Base-by-base conservation (phyloP, 31 red algal genomes). In the Endocladia muricata region DNA sequence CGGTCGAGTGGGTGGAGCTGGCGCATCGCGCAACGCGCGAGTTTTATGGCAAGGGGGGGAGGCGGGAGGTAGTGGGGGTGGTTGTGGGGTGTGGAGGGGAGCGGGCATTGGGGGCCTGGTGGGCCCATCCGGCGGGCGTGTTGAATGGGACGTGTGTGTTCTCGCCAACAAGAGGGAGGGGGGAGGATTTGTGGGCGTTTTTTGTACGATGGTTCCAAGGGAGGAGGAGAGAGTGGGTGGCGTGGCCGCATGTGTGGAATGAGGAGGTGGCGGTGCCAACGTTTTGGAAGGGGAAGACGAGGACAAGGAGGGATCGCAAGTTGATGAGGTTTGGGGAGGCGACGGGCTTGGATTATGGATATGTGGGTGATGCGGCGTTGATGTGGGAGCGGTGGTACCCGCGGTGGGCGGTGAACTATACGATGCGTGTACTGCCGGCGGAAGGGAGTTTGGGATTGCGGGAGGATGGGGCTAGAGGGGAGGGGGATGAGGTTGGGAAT, bases 181-280 rank as follows among this genome's bases (percentile, higher is more conserved):
- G 83, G 2, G 63, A 48, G 23, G 72, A 69, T 28, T 34, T 57
- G 15, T 86, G 83, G 83, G 58, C 38, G 48, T 76, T 77, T 37
- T 86, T 86, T 67, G 43, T 19, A 22, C 43, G 51, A 34, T 86
- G 83, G 83, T 77, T 69, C 61, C n/a, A 30, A 31, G 59, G 41
- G n/a, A 65, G 62, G 21, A 66, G 73, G 48, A 57, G 83, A 55
- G 83, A 86, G 32, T 86, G 83, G 83, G 47, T 70, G 8, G 52
- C 64, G 39, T 86, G 83, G 83, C 83, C 83, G 3, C 73, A 77
- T 41, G 70, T 75, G 28, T 81, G 77, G 77, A 36, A 81, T 8
- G 49, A 40, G 19, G 60, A 68, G 21, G 28, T 36, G 4, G 35
- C 64, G 32, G 44, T 81, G 25, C 77, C 77, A 1, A 66, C 36